Conservation (phyloP, 2,329 filamentous ascomycete genomes). For the Colletotrichum tanaceti region DNA sequence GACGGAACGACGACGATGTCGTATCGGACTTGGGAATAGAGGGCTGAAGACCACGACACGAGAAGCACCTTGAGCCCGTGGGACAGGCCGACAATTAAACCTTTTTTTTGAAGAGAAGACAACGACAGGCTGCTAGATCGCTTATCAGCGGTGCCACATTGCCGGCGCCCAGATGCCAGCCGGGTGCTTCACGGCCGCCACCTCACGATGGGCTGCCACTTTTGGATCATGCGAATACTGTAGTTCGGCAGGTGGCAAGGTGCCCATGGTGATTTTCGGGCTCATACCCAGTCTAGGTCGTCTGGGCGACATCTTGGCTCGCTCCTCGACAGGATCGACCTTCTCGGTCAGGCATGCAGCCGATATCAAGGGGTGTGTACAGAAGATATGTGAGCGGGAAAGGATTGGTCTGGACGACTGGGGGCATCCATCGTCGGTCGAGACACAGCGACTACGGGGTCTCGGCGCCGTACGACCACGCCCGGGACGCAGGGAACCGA, state of each 20-base stretch:
- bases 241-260: conserved; percentile 31
- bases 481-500: conserved; percentile 7
- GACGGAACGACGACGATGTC: conserved; percentile 3
- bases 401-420: conserved; percentile 28
- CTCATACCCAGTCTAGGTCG: conserved; percentile 27
- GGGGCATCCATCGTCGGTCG: conserved; percentile 15
- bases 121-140: conserved; percentile 12
- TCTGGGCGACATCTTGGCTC: conserved; percentile 35
- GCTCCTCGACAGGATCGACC: conserved; percentile 32
- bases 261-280: conserved; percentile 24
- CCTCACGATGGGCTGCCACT: conserved; percentile 12
- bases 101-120: conserved; percentile 1
- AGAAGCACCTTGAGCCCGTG: background rate
- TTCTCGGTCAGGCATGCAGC: conserved; percentile 40
- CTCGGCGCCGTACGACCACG: conserved; percentile 20
- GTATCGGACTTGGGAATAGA: conserved; percentile 2
- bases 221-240: background rate
- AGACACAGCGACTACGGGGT: conserved; percentile 16
- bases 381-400: conserved; percentile 29
- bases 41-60: conserved; percentile 1
- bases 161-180: conserved; percentile 22
- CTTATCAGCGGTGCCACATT: conserved; percentile 37
- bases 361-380: conserved; percentile 28
- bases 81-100: conserved; percentile 29
- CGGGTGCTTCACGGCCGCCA: conserved; percentile 3